Evolutionary conservation across 371 early-diverging fungal genomes (phyloP), one percentile per base, ranked within the genome.

Genomic region (Lichtheimia corymbifera): DNA sequence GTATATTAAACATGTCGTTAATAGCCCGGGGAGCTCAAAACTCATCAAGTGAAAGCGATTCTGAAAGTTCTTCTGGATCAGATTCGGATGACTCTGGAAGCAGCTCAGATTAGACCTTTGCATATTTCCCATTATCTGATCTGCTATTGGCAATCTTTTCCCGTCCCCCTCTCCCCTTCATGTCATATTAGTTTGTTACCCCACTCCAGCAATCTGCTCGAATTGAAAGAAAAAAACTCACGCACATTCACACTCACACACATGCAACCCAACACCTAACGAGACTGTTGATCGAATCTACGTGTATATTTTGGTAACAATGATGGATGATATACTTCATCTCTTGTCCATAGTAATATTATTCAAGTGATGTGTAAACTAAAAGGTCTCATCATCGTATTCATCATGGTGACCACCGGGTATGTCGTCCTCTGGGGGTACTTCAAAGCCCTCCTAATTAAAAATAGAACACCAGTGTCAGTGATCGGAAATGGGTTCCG

Each of bases 31-130:
- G 51, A 18, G 59, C 50, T 18, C 75, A 76, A 18, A 76, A 85
- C 28, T 82, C 79, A 12, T 83, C 83, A 27, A 83, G 80, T 63
- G 83, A 83, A 47, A 82, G 82, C 52, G 83, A 75, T 35, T 74
- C 74, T 53, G 80, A 81, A 41, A 85, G 82, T 53, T 83, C 85
- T 9, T 88, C 88, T 25, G 83, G 75, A 18, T 88, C 92, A 49
- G 90, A 87, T 51, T 87, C 89, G 20, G 91, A 90, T 76, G 89
- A 88, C 74, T 88, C 91, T 78, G 91, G 89, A 73, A 90, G 84
- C 72, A 80, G 84, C 72, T 85, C 87, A 56, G 88, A 90, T 77
- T 88, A 81, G 73, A 72, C 35, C 35, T 35, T 35, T 69, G 58
- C 68, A 64, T 66, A 68, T 72, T 68, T 71, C 62, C 64, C 41